A percentile compares a stretch with the other conserved stretches of the same genome.
Conservation (phyloP, 306 rosid genomes). For the Betula pendula region DNA sequence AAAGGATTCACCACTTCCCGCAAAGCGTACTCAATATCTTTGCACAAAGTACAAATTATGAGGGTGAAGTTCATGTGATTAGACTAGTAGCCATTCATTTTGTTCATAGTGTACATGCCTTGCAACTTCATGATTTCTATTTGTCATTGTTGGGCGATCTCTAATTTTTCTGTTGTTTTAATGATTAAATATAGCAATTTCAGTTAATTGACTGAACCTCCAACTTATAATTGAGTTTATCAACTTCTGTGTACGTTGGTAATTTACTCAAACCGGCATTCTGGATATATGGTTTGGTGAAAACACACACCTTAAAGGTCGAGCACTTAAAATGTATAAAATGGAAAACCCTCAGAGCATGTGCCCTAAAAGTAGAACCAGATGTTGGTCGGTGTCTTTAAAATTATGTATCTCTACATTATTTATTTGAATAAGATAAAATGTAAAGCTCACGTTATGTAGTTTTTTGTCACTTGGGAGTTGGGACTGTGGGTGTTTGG, state of each 20-base stretch:
- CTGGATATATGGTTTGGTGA: not conserved
- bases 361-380: slow-evolving; percentile 33
- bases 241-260: no score
- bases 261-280: not conserved
- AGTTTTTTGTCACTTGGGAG: not conserved
- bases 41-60: no score
- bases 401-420: not conserved
- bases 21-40: no score
- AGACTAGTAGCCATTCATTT: no score
- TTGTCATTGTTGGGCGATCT: no score
- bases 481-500: slow-evolving; percentile 14
- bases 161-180: no score
- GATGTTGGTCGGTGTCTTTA: slow-evolving; percentile 25
- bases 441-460: not conserved
- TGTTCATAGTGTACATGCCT: no score
- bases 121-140: no score
- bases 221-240: no score
- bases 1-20: no score
- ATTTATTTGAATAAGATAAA: not conserved
- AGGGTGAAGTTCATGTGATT: no score
- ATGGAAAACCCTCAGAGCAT: not conserved
- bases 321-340: not conserved
- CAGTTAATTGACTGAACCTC: not conserved
- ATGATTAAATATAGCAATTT: no score
- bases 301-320: not conserved